Base-by-base conservation (phyloP, 192 early-diverging fungal species). In the Podila minutissima region DNA sequence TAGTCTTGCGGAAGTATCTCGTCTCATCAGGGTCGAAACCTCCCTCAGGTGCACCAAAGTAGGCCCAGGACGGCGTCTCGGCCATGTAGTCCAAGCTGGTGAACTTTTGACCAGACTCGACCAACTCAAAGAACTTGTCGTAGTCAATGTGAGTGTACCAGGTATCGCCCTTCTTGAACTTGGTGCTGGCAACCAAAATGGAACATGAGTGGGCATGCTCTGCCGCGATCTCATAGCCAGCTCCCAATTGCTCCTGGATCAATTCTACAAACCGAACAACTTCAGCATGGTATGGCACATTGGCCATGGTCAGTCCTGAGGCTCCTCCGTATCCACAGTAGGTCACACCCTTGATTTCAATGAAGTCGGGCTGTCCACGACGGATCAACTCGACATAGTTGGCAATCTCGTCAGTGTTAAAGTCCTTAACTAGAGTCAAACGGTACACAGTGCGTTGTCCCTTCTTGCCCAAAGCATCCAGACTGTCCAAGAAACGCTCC, bases 131-230 rank as follows among this genome's bases (percentile, higher is more conserved):
- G 82, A 94, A 94, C 64, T 83, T 85, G 24, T 86, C 79, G 67
- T 94, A 94, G 64, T 94, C 92, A 65, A 94, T 94, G 82, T 91
- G 92, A 9, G 93, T 94, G 58, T 88, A 79, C 93, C 93, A 94
- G 57, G 82, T 83, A 50, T 87, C 88, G 32, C 92, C 77, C 63
- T 89, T 89, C 84, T 90, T 92, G 74, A 89, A 94, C 51, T 89
- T 84, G 28, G 83, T 86, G 41, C 86, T 85, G 5, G 93, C 90
- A 51, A 94, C 88, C 35, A 94, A 74, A 55, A 94, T 87, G 15
- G 87, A 89, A 68, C 90, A 91, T 3, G 90, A 90, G 67, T 94
- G 93, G 32, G 87, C 84, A 82, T 94, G 93, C 50, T 91, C 91
- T 32, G 88, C 88, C 26, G 93, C 88, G 64, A 94, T 84, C 69